Conservation (phyloP, 2,329 filamentous ascomycete species). For the Pseudocercospora fijiensis region DNA sequence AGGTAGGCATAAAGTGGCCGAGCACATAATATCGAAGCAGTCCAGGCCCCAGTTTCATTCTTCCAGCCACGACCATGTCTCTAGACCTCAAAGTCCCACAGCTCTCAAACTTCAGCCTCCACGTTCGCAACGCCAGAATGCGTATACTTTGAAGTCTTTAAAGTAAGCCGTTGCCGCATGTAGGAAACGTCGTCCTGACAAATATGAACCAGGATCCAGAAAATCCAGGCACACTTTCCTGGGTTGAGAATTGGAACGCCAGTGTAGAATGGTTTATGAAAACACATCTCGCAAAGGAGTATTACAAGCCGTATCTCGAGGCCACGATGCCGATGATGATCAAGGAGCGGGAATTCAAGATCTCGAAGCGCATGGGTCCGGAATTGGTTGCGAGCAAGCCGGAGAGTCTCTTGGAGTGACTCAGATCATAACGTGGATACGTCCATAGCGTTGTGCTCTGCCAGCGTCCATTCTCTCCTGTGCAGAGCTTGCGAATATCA, state of each 20-base stretch:
- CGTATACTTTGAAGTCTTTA: slow-evolving; percentile 8
- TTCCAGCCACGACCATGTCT: neutral
- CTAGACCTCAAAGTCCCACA: neutral
- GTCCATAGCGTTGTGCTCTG: no score
- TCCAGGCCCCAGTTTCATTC: neutral
- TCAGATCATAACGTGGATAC: neutral
- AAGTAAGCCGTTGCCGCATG: neutral
- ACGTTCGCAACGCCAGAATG: slow-evolving; percentile 22
- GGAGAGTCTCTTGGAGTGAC: slow-evolving; percentile 9
- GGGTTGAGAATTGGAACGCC: slow-evolving; percentile 29
- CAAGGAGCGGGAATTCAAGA: slow-evolving; percentile 40
- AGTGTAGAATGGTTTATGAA: slow-evolving; percentile 17
- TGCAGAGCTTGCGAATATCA: no score
- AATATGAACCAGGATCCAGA: slow-evolving; percentile 20
- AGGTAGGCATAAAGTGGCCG: no score
- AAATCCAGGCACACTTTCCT: slow-evolving; percentile 17
- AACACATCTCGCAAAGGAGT: slow-evolving; percentile 37
- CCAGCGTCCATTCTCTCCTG: no score
- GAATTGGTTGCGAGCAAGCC: slow-evolving; percentile 10
- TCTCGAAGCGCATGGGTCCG: slow-evolving; percentile 14
- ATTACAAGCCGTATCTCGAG: slow-evolving; percentile 45
- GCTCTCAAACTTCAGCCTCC: slow-evolving; percentile 18
- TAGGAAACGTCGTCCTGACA: slow-evolving; percentile 1
- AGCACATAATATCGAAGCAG: no score
- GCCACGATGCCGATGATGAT: slow-evolving; percentile 44